Evolutionary conservation across 1,284 basidiomycete genomes (phyloP).

Genomic region (Dichomitus squalens): DNA sequence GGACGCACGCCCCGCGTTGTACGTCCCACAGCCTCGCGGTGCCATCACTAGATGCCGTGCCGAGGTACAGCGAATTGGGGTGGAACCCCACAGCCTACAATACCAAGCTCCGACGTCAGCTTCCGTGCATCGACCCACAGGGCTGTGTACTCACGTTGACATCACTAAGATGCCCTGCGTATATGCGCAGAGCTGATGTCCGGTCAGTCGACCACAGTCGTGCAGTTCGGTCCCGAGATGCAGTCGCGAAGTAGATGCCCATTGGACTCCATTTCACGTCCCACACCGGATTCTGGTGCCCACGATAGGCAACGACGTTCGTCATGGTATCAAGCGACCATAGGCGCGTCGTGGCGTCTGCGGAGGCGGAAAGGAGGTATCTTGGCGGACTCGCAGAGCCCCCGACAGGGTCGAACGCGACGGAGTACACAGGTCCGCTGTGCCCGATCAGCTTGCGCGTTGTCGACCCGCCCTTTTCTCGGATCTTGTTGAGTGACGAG

Average conservation of each 20-base stretch:
- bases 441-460: slow-evolving; percentile 96
- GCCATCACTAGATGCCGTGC: slow-evolving; percentile 95
- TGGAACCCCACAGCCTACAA: slow-evolving; percentile 92
- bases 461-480: slow-evolving; percentile 78
- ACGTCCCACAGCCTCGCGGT: slow-evolving; percentile 98
- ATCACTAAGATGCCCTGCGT: slow-evolving; percentile 95
- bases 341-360: slow-evolving; percentile 88
- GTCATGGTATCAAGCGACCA: slow-evolving; percentile 97
- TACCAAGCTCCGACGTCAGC: slow-evolving; percentile 3
- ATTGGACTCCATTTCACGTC: slow-evolving; percentile 98
- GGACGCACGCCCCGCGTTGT: slow-evolving; percentile 91
- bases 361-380: slow-evolving; percentile 91
- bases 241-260: slow-evolving; percentile 98
- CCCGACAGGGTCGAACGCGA: slow-evolving; percentile 90
- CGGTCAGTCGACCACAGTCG: slow-evolving; percentile 96
- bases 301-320: slow-evolving; percentile 92
- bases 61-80: slow-evolving; percentile 96
- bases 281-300: slow-evolving; percentile 98
- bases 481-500: slow-evolving; percentile 61
- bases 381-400: slow-evolving; percentile 87
- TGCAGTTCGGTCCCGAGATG: slow-evolving; percentile 92
- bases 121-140: no score
- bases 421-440: slow-evolving; percentile 93
- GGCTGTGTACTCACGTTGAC: slow-evolving; percentile 79
- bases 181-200: slow-evolving; percentile 86